Base-by-base conservation (phyloP, 129 eudicot genomes). In the Oenanthe sinensis region DNA sequence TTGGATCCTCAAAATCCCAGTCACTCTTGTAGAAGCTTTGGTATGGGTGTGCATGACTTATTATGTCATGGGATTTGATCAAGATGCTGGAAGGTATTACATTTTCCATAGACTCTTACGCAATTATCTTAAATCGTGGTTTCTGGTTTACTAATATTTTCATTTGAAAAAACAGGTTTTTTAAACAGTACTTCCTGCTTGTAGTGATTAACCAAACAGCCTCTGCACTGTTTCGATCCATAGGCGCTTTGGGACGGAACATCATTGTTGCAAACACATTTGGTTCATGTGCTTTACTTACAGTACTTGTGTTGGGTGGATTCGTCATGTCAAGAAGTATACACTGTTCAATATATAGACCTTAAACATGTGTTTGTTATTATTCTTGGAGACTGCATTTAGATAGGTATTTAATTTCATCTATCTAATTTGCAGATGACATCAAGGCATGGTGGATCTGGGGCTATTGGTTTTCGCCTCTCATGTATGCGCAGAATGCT, bases 401-500 rank as follows among this genome's bases (percentile, higher is more conserved):
- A 4, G 19, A 39, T 15, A 37, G 5, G 12, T 26, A 0, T 26
- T 3, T 26, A 33, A 67, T 67, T 43, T 30, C 42, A 30, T 33
- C 22, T 67, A 30, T 26, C 3, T 67, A 14, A 30, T 11, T 70
- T 70, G 42, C 88, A 95, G 98, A 91, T 55, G 87, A 87, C 68
- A 85, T 95, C 30, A 84, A 82, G 77, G 80, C 75, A 28, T 95
- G 98, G 98, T 91, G 93, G 96, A 69, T 87, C 71, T 95, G 98
- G 98, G 94, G 97, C 71, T 95, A 91, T 50, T 95, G 97, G 97
- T 74, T 90, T 77, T 95, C 98, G 15, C 98, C 98, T 37, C 63
- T 95, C 92, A 90, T 86, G 92, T 95, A 95, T 75, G 98, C 87
- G 40, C 97, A 95, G 79, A 95, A 91, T 78, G 98, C 97, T 48